Percentiles rank a stretch among this genome's conserved stretches.
Evolutionary conservation across 2,329 filamentous ascomycete species (phyloP).

Genomic region (Alternaria panax): DNA sequence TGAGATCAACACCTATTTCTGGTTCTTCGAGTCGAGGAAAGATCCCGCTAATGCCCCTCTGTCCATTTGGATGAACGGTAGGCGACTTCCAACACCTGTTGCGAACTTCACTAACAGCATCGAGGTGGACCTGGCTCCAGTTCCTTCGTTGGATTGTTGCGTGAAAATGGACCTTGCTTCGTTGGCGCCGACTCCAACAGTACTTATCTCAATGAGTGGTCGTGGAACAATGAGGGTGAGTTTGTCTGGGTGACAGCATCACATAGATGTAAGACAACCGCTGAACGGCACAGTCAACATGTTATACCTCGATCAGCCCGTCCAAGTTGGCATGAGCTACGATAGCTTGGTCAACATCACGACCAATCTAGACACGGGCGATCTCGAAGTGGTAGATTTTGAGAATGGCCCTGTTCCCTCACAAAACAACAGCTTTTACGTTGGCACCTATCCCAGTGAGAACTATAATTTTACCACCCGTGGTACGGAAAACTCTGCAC

Average conservation of each 20-base stretch:
- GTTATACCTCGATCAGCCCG: slow-evolving; percentile 71
- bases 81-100: not conserved
- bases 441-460: slow-evolving; percentile 61
- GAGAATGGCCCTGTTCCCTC: slow-evolving; percentile 43
- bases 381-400: slow-evolving; percentile 40
- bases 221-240: slow-evolving; percentile 64
- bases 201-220: slow-evolving; percentile 62
- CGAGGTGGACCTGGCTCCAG: slow-evolving; percentile 62
- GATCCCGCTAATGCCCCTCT: slow-evolving; percentile 64
- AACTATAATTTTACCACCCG: slow-evolving; percentile 56
- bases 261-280: no score
- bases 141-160: slow-evolving; percentile 42
- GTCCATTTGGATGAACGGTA: slow-evolving; percentile 66
- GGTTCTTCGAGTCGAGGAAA: slow-evolving; percentile 68
- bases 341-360: slow-evolving; percentile 41
- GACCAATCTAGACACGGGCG: slow-evolving; percentile 34
- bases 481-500: slow-evolving; percentile 61
- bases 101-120: not conserved
- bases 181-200: slow-evolving; percentile 62
- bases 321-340: slow-evolving; percentile 63
- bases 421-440: slow-evolving; percentile 61
- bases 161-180: slow-evolving; percentile 62
- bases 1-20: slow-evolving; percentile 67
- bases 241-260: fast-evolving
- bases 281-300: slow-evolving; percentile 47